Evolutionary conservation across 441 rosid genomes (phyloP).

Genomic region (Viola pubescens): DNA sequence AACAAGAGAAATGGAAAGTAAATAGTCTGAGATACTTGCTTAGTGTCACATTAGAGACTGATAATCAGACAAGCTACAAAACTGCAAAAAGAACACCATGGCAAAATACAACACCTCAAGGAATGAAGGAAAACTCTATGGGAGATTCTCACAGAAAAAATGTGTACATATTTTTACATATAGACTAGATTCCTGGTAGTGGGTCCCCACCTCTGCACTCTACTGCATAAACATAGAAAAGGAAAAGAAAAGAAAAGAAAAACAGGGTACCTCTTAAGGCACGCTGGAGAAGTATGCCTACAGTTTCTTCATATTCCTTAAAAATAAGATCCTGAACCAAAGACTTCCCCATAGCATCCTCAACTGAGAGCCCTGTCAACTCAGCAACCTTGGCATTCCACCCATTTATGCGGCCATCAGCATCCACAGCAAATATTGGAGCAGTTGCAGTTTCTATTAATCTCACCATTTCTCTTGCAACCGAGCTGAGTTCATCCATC

Average conservation of each 20-base stretch:
- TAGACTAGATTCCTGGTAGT: too few species aligned
- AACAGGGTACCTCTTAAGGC: slow-evolving; percentile 63
- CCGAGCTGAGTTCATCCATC: slow-evolving; percentile 79
- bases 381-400: slow-evolving; percentile 94
- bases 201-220: too few species aligned
- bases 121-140: too few species aligned
- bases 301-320: slow-evolving; percentile 66
- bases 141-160: too few species aligned
- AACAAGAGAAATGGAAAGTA: too few species aligned
- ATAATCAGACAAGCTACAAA: too few species aligned
- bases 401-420: slow-evolving; percentile 70
- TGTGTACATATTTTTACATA: too few species aligned
- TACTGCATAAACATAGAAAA: not conserved
- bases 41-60: too few species aligned
- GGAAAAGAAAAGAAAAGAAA: not conserved
- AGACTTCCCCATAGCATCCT: slow-evolving; percentile 95
- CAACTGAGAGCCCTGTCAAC: slow-evolving; percentile 76
- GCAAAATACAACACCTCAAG: too few species aligned
- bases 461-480: slow-evolving; percentile 98
- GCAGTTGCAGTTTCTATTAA: slow-evolving; percentile 93
- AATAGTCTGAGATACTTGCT: too few species aligned
- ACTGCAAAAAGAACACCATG: too few species aligned
- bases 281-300: slow-evolving; percentile 53
- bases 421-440: slow-evolving; percentile 87
- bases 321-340: slow-evolving; percentile 67